These are phyloP conservation scores for Acer saccharum DNA, from an alignment of 345 rosid genomes.

Conservation along the genomic window DNA sequence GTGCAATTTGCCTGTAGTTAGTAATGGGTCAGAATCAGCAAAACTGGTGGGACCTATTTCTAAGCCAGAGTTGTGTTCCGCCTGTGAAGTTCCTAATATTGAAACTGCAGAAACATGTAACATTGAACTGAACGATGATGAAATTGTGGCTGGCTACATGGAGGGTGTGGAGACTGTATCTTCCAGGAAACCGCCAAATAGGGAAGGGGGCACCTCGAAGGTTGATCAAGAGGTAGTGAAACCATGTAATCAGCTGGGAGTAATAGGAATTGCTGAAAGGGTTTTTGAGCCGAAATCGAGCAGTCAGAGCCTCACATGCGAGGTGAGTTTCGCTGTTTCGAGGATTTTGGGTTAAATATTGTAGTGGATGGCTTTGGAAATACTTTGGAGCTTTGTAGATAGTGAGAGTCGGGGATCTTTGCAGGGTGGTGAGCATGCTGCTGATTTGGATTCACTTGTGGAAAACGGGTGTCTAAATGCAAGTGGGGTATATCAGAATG, in stretches of 20 bases:
- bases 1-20: constrained; percentile 28
- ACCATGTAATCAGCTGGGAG: constrained; percentile 40
- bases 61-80: constrained; percentile 22
- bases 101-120: constrained; percentile 24
- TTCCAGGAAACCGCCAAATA: constrained; percentile 22
- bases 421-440: constrained; percentile 47
- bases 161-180: constrained; percentile 30
- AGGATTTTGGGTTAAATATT: constrained; percentile 38
- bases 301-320: constrained; percentile 42
- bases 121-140: constrained; percentile 24
- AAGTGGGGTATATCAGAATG: constrained; percentile 34
- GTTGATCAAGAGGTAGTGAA: constrained; percentile 41
- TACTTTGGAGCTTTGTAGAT: constrained; percentile 31
- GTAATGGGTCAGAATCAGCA: constrained; percentile 36
- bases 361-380: constrained; percentile 34
- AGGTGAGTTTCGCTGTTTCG: constrained; percentile 56
- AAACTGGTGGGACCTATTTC: constrained; percentile 25
- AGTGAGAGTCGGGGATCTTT: constrained; percentile 47
- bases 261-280: constrained; percentile 38
- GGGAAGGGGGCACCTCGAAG: constrained; percentile 35
- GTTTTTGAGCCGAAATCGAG: constrained; percentile 38
- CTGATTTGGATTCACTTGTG: constrained; percentile 36
- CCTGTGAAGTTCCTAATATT: constrained; percentile 40
- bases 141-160: constrained; percentile 33
- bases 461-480: constrained; percentile 44